Conservation (phyloP, 2,329 filamentous ascomycete species). For the Neopestalotiopsis sp. region DNA sequence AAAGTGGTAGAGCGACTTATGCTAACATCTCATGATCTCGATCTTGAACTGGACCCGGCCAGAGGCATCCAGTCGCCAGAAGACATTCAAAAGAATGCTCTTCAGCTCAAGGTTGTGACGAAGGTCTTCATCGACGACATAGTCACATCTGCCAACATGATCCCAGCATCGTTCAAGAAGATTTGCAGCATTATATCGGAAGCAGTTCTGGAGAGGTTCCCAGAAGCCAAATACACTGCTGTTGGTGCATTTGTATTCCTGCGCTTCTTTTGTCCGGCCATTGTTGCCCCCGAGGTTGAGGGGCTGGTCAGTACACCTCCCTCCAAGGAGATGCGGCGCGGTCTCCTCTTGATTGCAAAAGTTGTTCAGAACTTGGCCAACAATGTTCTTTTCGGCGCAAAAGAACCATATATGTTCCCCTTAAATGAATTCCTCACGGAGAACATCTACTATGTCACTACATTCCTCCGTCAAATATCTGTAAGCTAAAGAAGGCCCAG, state of each 20-base stretch:
- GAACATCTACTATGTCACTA: constrained; percentile 72
- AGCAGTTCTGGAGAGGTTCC: constrained; percentile 68
- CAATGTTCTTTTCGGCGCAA: constrained; percentile 74
- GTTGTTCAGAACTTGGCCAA: constrained; percentile 75
- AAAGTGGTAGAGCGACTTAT: constrained; percentile 72
- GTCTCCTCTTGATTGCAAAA: constrained; percentile 72
- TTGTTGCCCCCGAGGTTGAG: constrained; percentile 72
- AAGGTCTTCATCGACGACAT: constrained; percentile 77
- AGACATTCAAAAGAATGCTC: constrained; percentile 69
- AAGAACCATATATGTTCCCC: constrained; percentile 76
- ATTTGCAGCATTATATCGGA: constrained; percentile 72
- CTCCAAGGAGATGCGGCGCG: constrained; percentile 72
- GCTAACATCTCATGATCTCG: constrained; percentile 69
- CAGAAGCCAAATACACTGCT: constrained; percentile 74
- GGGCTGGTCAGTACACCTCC: constrained; percentile 66
- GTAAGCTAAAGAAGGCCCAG: constrained; percentile 44
- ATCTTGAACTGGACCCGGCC: constrained; percentile 71
- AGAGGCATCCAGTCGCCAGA: constrained; percentile 61
- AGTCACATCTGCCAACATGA: constrained; percentile 64
- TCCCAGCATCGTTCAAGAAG: constrained; percentile 68
- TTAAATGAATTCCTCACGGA: constrained; percentile 72
- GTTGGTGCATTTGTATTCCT: constrained; percentile 76
- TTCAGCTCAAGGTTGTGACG: constrained; percentile 70
- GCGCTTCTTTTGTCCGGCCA: constrained; percentile 75
- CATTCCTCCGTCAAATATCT: constrained; percentile 71